Evolutionary conservation across 1,284 basidiomycete genomes (phyloP).

Genomic region (Apiotrichum sp.): DNA sequence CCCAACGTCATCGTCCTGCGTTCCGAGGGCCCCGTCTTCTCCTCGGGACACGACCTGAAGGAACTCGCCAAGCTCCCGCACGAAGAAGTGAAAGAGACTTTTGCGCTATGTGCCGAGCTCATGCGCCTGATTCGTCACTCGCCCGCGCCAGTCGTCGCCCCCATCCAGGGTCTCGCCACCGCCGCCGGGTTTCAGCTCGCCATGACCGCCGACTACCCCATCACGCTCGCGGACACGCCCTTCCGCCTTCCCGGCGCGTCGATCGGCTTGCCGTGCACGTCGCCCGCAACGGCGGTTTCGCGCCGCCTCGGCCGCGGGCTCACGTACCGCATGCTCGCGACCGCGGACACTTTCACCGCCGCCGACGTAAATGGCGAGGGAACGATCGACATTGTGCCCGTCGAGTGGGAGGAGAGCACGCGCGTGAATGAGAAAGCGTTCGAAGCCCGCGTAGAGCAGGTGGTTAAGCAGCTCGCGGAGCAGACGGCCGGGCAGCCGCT

Average conservation of each 20-base stretch:
- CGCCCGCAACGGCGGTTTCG: constrained; percentile 11
- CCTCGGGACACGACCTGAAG: constrained; percentile 16
- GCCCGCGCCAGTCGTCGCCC: constrained; percentile 13
- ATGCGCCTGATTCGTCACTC: constrained; percentile 14
- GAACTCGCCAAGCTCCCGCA: constrained; percentile 13
- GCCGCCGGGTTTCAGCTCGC: constrained; percentile 19
- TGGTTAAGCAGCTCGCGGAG: constrained; percentile 6
- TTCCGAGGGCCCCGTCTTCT: constrained; percentile 15
- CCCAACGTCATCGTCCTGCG: constrained; percentile 16
- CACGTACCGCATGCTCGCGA: constrained; percentile 18
- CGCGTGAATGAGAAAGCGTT: constrained; percentile 7
- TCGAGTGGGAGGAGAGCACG: constrained; percentile 9
- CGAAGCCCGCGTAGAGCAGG: constrained; percentile 5
- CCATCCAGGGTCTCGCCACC: constrained; percentile 15
- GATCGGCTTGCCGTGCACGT: constrained; percentile 16
- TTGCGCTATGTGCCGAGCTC: constrained; percentile 19
- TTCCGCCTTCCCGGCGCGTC: constrained; percentile 14
- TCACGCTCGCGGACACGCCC: constrained; percentile 12
- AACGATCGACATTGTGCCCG: constrained; percentile 13
- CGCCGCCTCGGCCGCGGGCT: constrained; percentile 11
- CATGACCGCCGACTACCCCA: constrained; percentile 17
- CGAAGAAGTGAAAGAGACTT: constrained; percentile 18
- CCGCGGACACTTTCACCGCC: constrained; percentile 11
- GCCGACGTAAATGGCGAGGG: constrained; percentile 6
- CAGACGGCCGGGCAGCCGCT: constrained; percentile 14